Conservation (phyloP, 2,329 filamentous ascomycete species). For the Lomentospora prolificans region DNA sequence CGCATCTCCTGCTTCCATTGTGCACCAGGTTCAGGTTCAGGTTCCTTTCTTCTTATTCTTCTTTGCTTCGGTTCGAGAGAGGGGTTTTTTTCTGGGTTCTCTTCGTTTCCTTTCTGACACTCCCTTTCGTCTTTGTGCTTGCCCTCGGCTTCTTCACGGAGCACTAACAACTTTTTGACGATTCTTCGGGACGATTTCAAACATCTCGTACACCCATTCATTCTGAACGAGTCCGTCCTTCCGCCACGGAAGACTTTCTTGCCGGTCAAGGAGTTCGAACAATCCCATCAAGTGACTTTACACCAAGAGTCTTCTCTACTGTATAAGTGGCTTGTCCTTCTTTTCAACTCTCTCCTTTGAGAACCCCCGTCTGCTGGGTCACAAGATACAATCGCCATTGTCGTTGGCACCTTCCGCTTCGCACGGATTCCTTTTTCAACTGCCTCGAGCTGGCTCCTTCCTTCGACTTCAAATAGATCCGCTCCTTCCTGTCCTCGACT, state of each 20-base stretch:
- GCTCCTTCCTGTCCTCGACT: background rate
- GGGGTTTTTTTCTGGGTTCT: background rate
- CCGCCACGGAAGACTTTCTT: background rate
- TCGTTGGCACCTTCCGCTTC: background rate
- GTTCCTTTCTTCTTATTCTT: background rate
- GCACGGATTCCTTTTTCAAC: background rate
- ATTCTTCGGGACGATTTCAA: too few relatives aligned
- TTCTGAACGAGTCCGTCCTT: background rate
- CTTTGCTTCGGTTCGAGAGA: background rate
- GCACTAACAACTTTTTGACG: too few relatives aligned
- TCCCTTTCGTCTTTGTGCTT: background rate
- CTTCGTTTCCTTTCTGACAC: background rate
- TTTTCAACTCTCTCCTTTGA: background rate
- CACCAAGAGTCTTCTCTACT: background rate
- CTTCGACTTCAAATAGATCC: background rate
- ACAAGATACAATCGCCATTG: background rate
- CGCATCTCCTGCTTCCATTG: background rate
- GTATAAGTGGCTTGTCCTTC: background rate
- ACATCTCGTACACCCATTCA: too few relatives aligned
- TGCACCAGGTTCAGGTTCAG: background rate
- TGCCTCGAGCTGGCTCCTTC: background rate
- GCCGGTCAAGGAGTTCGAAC: constrained; percentile 5
- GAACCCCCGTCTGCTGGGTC: background rate
- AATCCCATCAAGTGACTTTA: background rate
- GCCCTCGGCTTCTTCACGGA: background rate